A percentile compares a stretch with the other conserved stretches of the same genome.
Conservation (phyloP, 2,329 filamentous ascomycete genomes). For the Sporothrix phasma region DNA sequence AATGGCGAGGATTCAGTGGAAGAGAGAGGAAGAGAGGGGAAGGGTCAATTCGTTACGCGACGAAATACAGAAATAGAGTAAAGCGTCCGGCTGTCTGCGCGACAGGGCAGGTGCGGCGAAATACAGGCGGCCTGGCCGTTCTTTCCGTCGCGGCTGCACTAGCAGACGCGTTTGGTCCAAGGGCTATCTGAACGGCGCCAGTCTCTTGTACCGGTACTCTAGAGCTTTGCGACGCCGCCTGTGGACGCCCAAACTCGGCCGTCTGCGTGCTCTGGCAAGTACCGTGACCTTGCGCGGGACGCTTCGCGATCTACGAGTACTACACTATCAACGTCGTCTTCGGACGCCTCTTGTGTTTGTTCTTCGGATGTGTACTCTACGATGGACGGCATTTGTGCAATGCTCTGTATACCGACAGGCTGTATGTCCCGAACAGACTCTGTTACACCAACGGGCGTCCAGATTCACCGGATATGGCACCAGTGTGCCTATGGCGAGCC, state of each 20-base stretch:
- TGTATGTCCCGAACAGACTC: no score
- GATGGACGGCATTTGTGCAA: neutral
- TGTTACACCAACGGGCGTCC: neutral
- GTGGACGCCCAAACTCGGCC: neutral
- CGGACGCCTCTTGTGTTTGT: neutral
- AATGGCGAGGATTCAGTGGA: constrained; percentile 3
- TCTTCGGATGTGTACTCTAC: neutral
- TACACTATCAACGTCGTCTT: neutral
- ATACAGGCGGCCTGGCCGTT: neutral
- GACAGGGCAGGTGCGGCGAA: constrained; percentile 6
- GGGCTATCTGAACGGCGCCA: neutral
- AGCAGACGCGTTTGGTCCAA: constrained; percentile 6
- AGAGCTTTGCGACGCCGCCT: neutral
- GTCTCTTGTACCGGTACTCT: constrained; percentile 3
- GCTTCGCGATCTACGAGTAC: neutral
- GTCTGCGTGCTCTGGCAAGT: constrained; percentile 9
- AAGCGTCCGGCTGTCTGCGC: constrained; percentile 6
- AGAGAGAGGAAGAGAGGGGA: constrained; percentile 10
- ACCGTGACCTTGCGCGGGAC: constrained; percentile 5
- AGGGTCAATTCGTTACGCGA: constrained; percentile 10
- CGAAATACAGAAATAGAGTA: no score
- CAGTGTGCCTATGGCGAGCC: neutral
- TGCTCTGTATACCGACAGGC: no score
- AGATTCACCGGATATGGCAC: no score
- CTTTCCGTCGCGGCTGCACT: constrained; percentile 10